Conservation (phyloP, 495 filamentous ascomycete species). For the Hyaloscypha variabilis region DNA sequence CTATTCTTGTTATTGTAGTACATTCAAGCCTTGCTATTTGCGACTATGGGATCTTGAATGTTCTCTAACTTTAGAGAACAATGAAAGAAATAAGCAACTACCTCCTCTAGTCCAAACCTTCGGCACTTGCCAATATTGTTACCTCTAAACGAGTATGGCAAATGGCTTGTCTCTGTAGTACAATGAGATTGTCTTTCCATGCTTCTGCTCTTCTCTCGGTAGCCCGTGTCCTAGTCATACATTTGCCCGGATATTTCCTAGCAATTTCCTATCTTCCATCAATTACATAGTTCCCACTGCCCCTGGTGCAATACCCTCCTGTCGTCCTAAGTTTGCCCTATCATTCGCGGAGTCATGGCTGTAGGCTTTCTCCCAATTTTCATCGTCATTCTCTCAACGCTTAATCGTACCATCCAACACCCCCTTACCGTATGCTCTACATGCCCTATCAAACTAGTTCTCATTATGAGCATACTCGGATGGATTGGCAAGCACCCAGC, state of each 20-base stretch:
- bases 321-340: background rate
- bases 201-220: background rate
- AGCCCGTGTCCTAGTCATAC: background rate
- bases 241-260: background rate
- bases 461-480: background rate
- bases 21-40: background rate
- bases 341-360: background rate
- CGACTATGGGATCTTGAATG: no score
- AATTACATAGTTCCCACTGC: background rate
- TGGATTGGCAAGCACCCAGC: background rate
- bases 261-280: background rate
- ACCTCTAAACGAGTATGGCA: no score
- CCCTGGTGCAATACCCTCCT: background rate
- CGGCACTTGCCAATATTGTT: background rate
- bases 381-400: background rate
- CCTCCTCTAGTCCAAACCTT: background rate
- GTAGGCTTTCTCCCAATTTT: background rate
- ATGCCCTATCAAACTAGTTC: background rate
- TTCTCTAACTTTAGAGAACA: background rate
- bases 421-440: background rate
- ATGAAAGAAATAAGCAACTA: background rate
- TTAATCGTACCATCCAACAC: background rate
- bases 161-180: background rate
- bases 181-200: background rate
- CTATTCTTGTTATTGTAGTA: background rate